Percentiles rank a stretch among this genome's conserved stretches.
phyloP scores from a whole-genome alignment of 2,329 filamentous ascomycete species.

The Exutisphaerella laricina region DNA sequence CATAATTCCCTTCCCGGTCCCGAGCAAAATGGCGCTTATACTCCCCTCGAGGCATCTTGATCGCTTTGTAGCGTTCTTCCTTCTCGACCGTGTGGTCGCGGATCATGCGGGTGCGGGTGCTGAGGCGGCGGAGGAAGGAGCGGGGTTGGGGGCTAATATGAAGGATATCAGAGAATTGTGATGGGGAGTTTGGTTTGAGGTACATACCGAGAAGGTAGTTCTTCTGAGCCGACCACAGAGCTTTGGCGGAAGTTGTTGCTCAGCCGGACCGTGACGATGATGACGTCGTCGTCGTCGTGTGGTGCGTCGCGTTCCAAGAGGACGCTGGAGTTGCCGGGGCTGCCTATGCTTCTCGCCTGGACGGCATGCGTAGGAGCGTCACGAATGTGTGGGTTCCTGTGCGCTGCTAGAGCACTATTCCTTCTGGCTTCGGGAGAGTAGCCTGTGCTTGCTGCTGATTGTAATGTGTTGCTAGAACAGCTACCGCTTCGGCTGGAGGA shows the following conservation, averaged over 20 bases:
- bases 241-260: constrained; percentile 15
- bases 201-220: constrained; percentile 21
- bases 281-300: constrained; percentile 25
- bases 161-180: no score
- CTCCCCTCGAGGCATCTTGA: constrained; percentile 31
- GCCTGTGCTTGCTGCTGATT: background rate
- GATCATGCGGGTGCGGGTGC: constrained; percentile 20
- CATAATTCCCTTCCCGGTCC: constrained; percentile 26
- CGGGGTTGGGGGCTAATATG: constrained; percentile 22
- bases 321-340: constrained; percentile 17
- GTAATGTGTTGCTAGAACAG: background rate
- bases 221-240: constrained; percentile 15
- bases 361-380: constrained; percentile 3
- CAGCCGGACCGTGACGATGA: constrained; percentile 26
- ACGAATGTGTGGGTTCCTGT: constrained; percentile 10
- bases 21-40: constrained; percentile 25
- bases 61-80: constrained; percentile 24
- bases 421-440: constrained; percentile 3
- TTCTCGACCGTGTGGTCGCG: constrained; percentile 16
- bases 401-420: constrained; percentile 13
- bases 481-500: background rate
- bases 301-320: constrained; percentile 20
- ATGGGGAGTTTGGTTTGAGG: no score
- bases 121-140: constrained; percentile 25
- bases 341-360: constrained; percentile 10